Evolutionary conservation across 2,329 filamentous ascomycete species (phyloP).

Genomic region (Sporothrix pallida): DNA sequence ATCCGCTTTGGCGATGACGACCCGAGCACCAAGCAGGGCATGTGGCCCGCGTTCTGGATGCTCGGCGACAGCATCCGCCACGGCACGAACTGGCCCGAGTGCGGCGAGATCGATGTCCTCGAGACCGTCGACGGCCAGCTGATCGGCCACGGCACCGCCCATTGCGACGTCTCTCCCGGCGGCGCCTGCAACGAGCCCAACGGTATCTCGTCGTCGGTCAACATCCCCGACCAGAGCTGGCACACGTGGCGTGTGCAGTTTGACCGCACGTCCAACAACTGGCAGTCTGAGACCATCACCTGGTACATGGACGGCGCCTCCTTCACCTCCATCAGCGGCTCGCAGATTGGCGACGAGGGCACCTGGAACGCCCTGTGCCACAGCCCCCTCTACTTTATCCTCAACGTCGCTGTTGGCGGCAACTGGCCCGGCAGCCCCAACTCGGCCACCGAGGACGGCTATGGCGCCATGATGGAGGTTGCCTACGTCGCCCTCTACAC

Average conservation of each 20-base stretch:
- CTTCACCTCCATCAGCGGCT: slow-evolving; percentile 53
- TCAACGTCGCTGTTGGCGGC: slow-evolving; percentile 57
- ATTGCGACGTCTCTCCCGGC: slow-evolving; percentile 54
- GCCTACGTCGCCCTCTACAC: slow-evolving; percentile 50
- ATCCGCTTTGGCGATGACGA: slow-evolving; percentile 53
- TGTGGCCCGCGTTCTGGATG: slow-evolving; percentile 64
- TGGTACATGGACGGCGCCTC: slow-evolving; percentile 55
- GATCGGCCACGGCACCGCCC: slow-evolving; percentile 53
- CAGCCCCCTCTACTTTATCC: slow-evolving; percentile 53
- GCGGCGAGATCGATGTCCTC: slow-evolving; percentile 60
- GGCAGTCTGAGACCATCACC: slow-evolving; percentile 55
- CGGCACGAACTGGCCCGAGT: slow-evolving; percentile 54
- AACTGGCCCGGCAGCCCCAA: slow-evolving; percentile 47
- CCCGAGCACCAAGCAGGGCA: slow-evolving; percentile 52
- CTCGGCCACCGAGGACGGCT: slow-evolving; percentile 46
- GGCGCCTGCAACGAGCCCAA: slow-evolving; percentile 57
- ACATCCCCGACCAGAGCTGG: slow-evolving; percentile 54
- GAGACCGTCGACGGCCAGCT: slow-evolving; percentile 57
- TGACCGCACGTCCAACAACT: slow-evolving; percentile 52
- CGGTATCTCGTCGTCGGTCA: slow-evolving; percentile 48
- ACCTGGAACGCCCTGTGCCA: slow-evolving; percentile 55
- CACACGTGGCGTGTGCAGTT: slow-evolving; percentile 56
- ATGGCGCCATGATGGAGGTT: slow-evolving; percentile 51
- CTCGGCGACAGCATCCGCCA: slow-evolving; percentile 54
- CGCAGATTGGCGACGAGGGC: slow-evolving; percentile 49